These are phyloP conservation scores for Sugiyamaella smithiae DNA, from an alignment of 805 yeast genomes.

Conservation along the genomic window DNA sequence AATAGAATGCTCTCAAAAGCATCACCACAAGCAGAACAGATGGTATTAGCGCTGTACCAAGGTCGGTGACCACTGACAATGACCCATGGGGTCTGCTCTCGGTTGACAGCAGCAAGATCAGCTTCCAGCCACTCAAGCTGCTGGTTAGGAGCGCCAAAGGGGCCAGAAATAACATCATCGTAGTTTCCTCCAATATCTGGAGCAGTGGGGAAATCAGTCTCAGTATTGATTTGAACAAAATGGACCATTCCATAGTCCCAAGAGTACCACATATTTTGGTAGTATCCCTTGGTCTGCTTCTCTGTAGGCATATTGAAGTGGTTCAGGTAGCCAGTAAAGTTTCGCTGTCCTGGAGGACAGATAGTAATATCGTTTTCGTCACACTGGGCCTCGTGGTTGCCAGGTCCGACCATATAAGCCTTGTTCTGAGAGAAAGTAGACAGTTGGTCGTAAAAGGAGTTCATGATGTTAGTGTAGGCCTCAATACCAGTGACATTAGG, in stretches of 20 bases:
- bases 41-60: conserved; percentile 28
- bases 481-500: conserved; percentile 7
- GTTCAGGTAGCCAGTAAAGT: conserved; percentile 30
- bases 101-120: conserved; percentile 30
- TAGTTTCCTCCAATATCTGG: conserved; percentile 20
- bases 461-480: conserved; percentile 18
- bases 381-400: conserved; percentile 22
- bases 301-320: conserved; percentile 32
- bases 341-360: conserved; percentile 22
- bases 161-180: conserved; percentile 22
- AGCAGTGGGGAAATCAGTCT: conserved; percentile 28
- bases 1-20: conserved; percentile 25
- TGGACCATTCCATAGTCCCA: conserved; percentile 33
- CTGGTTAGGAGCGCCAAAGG: conserved; percentile 23
- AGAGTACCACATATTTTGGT: conserved; percentile 33
- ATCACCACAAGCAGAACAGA: conserved; percentile 19
- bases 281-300: conserved; percentile 24
- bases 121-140: conserved; percentile 32
- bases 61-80: conserved; percentile 33
- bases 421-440: conserved; percentile 12
- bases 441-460: conserved; percentile 16
- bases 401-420: conserved; percentile 27
- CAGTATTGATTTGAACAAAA: conserved; percentile 30
- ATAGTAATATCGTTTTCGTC: conserved; percentile 2
- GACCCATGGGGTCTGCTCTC: conserved; percentile 30